Base-by-base conservation (phyloP, 2,329 filamentous ascomycete species). In the Fusarium graminum region DNA sequence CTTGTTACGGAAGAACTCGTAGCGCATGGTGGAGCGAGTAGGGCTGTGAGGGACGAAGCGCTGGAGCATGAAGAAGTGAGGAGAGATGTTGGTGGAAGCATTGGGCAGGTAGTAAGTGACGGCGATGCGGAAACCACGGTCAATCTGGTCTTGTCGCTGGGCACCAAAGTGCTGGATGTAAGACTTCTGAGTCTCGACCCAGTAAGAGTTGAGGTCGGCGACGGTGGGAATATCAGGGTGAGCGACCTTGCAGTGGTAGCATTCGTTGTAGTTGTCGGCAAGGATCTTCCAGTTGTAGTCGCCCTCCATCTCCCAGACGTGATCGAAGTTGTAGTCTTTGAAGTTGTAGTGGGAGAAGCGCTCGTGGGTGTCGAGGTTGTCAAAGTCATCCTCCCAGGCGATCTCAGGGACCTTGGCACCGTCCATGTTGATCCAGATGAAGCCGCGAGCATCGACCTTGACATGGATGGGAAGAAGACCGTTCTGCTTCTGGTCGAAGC, bases 241-340 rank as follows among this genome's bases (percentile, higher is more conserved):
- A 3, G 85, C 83, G 1, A 83, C 84, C 49, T 83, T 82, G 78
- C 86, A 88, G 77, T 89, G 86, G 68, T 89, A 90, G 72, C 86
- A 89, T 72, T 87, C 86, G 72, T 90, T 90, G 79, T 88, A 90
- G 77, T 89, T 88, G 72, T 89, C 87, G 14, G 83, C 82, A 30
- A 87, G 74, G 25, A 84, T 82, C 77, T 88, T 88, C 86, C 86
- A 88, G 77, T 88, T 88, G 72, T 83, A 86, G 30, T 82, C 80
- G 0, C 82, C 82, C 46, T 85, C 81, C 81, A 86, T 83, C 66
- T 86, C 81, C 83, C 84, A 88, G 30, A 76, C 75, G 71, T 88
- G 85, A 66, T 88, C 85, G 65, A 87, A 88, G 16, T 76, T 71
- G 72, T 87, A 89, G 49, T 87, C 77, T 0, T 82, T 79, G 65